A percentile compares a stretch with the other conserved stretches of the same genome.
Conservation (phyloP, 1,139 yeast genomes). For the Blastobotrys arbuscula region DNA sequence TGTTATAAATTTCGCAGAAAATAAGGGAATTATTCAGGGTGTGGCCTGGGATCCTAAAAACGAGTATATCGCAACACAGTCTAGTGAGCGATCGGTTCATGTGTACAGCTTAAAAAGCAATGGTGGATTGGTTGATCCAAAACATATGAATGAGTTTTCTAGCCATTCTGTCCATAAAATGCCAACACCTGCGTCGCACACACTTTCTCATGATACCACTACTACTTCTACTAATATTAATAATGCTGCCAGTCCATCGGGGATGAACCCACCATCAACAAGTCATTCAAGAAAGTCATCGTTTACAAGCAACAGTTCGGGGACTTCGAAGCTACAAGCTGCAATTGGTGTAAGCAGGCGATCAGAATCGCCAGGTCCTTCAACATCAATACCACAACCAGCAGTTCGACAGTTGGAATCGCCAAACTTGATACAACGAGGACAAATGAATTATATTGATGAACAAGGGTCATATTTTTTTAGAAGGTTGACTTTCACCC, state of each 20-base stretch:
- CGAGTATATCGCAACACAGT: slow-evolving; percentile 74
- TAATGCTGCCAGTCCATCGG: background rate
- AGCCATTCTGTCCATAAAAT: slow-evolving; percentile 11
- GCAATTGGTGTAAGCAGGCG: slow-evolving; percentile 13
- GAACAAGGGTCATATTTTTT: slow-evolving; percentile 88
- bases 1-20: slow-evolving; percentile 62
- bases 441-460: slow-evolving; percentile 54
- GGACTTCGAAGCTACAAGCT: background rate
- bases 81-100: slow-evolving; percentile 80
- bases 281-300: background rate
- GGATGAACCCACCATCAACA: slow-evolving; percentile 1
- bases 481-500: slow-evolving; percentile 76
- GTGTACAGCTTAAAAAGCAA: slow-evolving; percentile 45
- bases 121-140: slow-evolving; percentile 35
- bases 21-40: slow-evolving; percentile 89
- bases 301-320: background rate
- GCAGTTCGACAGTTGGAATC: slow-evolving; percentile 39
- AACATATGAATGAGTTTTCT: slow-evolving; percentile 19
- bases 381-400: slow-evolving; percentile 36
- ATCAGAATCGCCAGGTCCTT: slow-evolving; percentile 16
- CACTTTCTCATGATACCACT: background rate
- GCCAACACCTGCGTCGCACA: background rate
- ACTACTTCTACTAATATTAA: background rate
- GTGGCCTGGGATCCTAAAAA: slow-evolving; percentile 90
- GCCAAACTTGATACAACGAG: slow-evolving; percentile 23